These are phyloP conservation scores for Saksenaea vasiformis DNA, from an alignment of 371 early-diverging fungal species.

Conservation along the genomic window DNA sequence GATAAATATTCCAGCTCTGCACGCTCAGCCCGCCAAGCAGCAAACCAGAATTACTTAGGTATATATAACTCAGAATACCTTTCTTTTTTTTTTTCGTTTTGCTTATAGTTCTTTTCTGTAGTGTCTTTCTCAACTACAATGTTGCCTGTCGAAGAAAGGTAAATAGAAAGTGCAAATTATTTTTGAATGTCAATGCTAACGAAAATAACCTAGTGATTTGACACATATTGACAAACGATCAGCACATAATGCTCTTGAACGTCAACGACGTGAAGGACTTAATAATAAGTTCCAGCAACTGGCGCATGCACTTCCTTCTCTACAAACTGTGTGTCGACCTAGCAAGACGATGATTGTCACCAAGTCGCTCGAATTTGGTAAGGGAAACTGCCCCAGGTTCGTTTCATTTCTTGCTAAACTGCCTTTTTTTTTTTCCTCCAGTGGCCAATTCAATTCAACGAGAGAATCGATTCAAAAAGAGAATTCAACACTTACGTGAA, in stretches of 20 bases:
- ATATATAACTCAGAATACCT: background rate
- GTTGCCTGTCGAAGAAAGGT: background rate
- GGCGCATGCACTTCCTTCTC: conserved; percentile 74
- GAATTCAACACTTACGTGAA: background rate
- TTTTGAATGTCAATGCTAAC: too few relatives aligned
- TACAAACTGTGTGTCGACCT: conserved; percentile 69
- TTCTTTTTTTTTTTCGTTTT: too few relatives aligned
- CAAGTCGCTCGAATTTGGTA: conserved; percentile 67
- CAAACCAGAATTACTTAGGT: background rate
- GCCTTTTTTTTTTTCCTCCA: background rate
- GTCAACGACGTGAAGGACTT: conserved; percentile 77
- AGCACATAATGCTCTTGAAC: conserved; percentile 80
- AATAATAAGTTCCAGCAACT: conserved; percentile 78
- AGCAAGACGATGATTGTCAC: conserved; percentile 79
- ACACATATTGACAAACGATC: conserved; percentile 56
- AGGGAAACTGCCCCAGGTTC: too few relatives aligned
- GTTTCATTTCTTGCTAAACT: too few relatives aligned
- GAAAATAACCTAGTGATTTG: conserved; percentile 24
- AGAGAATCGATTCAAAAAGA: background rate
- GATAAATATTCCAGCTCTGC: background rate
- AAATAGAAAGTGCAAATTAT: background rate
- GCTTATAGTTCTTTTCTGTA: too few relatives aligned
- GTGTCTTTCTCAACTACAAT: background rate
- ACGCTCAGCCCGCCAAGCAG: background rate
- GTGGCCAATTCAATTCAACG: background rate